Evolutionary conservation across 2,329 filamentous ascomycete genomes (phyloP), one percentile per base, ranked within the genome.

Genomic region (Xylaria sp.): DNA sequence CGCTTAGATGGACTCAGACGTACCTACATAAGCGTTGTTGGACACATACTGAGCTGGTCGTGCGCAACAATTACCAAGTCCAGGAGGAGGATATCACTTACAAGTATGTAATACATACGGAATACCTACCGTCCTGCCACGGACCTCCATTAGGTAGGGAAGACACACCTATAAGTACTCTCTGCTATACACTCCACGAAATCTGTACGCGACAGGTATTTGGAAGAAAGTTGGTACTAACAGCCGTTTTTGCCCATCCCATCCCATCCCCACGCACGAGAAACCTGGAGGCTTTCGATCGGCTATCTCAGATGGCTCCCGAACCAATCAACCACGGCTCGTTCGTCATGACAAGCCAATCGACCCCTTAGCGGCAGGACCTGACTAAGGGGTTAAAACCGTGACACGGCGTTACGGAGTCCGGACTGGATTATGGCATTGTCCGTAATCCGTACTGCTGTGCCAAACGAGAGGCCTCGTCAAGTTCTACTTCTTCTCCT

Each of bases 261-360:
- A 5, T 46, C n/a, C 13, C n/a, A 49, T 49, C 47, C 8, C 47
- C 47, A 49, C 37, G 37, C 37, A 13, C 5, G 23, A 42, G 37
- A 42, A 9, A 9, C 37, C 37, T 13, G 42, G 34, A 54, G 51
- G 57, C 50, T 46, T 59, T 52, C 46, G 47, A 46, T 62, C 59
- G 59, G 61, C 52, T 61, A 61, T 63, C 61, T 63, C 30, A 58
- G 57, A 61, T 63, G 23, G 51, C 57, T 63, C 61, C 59, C 55
- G 59, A 58, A 37, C 61, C 61, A 63, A 63, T 63, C 57, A 61
- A 11, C 11, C 11, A 11, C 13, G 37, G 16, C 16, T 48, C 30
- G 6, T 34, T 58, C n/a, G 50, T 49, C 42, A 50, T 55, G 42
- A 54, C 42, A 49, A 55, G 34, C 53, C 54, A 59, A 59, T 55